Conservation (phyloP, 2,329 filamentous ascomycete species). For the Lomentospora prolificans region DNA sequence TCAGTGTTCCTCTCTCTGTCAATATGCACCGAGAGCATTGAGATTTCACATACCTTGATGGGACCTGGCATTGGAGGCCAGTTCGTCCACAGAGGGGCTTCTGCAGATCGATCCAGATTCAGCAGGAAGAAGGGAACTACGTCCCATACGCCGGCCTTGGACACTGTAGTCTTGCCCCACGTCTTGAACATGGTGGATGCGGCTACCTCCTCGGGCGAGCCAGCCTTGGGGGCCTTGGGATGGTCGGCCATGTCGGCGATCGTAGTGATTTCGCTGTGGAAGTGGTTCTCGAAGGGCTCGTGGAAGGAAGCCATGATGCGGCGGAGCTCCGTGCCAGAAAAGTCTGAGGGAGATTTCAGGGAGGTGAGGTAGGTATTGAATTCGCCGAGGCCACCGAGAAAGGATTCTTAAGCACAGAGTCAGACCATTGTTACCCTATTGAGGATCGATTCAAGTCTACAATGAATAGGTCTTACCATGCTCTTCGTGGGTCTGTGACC, state of each 20-base stretch:
- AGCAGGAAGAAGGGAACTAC: constrained; percentile 56
- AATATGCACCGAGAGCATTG: neutral
- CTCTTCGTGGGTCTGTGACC: constrained; percentile 42
- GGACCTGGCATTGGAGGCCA: constrained; percentile 57
- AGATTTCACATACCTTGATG: constrained; percentile 27
- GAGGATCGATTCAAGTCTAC: no score
- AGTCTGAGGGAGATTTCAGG: constrained; percentile 28
- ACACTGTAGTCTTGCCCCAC: constrained; percentile 56
- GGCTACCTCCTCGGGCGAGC: constrained; percentile 31
- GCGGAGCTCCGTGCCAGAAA: constrained; percentile 34
- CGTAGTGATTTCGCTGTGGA: constrained; percentile 44
- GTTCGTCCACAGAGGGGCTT: constrained; percentile 48
- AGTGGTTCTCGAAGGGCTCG: constrained; percentile 40
- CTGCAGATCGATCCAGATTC: constrained; percentile 49
- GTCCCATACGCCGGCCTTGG: constrained; percentile 47
- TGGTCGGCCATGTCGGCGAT: constrained; percentile 40
- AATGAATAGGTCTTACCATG: constrained; percentile 31
- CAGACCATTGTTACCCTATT: no score
- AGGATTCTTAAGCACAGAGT: constrained; percentile 27
- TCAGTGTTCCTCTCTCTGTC: neutral
- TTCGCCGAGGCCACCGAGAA: constrained; percentile 39
- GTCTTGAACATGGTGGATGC: constrained; percentile 44
- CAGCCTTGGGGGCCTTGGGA: constrained; percentile 37
- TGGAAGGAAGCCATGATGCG: constrained; percentile 42
- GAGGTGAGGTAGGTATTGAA: constrained; percentile 42